phyloP scores from a whole-genome alignment of 768 basidiomycete genomes.

The Podaxis sp. region DNA sequence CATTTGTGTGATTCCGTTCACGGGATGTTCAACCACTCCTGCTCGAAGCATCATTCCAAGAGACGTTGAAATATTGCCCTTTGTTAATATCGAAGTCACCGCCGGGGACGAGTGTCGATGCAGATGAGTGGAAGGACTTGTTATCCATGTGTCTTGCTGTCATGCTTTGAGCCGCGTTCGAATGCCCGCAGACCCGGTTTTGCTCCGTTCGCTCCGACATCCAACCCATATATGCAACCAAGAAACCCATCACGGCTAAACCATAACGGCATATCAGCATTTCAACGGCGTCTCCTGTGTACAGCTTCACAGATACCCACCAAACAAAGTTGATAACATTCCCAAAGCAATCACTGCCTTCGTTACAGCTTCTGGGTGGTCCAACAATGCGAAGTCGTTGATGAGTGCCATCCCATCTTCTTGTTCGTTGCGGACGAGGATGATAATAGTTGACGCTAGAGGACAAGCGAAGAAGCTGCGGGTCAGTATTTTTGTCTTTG shows the following conservation, averaged over 20 bases:
- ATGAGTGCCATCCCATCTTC: conserved; percentile 5
- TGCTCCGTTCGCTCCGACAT: conserved; percentile 1
- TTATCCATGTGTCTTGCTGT: neutral
- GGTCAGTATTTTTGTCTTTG: neutral
- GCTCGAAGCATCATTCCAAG: neutral
- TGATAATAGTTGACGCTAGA: neutral
- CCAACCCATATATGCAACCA: conserved; percentile 8
- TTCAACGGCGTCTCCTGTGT: neutral
- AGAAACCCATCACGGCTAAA: conserved; percentile 9
- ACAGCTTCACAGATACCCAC: neutral
- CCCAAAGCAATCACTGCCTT: conserved; percentile 10
- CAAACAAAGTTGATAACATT: conserved; percentile 3
- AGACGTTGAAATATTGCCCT: neutral
- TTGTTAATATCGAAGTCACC: neutral
- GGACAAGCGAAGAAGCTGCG: neutral
- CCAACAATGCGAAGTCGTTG: conserved; percentile 9
- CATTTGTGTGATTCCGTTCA: neutral
- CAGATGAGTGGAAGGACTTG: neutral
- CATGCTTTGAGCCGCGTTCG: neutral
- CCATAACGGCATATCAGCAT: neutral
- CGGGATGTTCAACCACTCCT: neutral
- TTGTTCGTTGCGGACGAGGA: conserved; percentile 5
- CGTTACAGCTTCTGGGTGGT: neutral
- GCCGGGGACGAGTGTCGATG: neutral
- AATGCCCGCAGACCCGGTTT: neutral